Conservation (phyloP, 1,139 yeast species). For the Pichia sp. region DNA sequence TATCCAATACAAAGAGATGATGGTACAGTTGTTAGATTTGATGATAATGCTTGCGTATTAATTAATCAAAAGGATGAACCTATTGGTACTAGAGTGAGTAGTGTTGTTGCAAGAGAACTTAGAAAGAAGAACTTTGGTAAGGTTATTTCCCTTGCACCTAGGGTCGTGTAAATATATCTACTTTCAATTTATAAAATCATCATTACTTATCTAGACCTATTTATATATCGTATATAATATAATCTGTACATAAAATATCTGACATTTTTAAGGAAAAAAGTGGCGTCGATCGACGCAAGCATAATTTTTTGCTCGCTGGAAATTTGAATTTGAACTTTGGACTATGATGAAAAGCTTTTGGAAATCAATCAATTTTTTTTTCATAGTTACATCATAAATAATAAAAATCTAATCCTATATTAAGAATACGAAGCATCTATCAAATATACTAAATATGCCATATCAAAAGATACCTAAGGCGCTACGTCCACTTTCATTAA, state of each 20-base stretch:
- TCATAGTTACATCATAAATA: too few species aligned
- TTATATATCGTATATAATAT: too few species aligned
- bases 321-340: too few species aligned
- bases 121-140: slow-evolving; percentile 80
- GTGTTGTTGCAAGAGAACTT: slow-evolving; percentile 89
- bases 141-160: slow-evolving; percentile 86
- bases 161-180: slow-evolving; percentile 40
- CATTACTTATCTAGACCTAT: too few species aligned
- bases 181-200: too few species aligned
- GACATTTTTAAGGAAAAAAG: not conserved
- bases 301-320: too few species aligned
- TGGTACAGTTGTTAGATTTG: slow-evolving; percentile 82
- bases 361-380: too few species aligned
- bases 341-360: too few species aligned
- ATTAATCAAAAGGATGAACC: slow-evolving; percentile 88
- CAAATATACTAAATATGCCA: slow-evolving; percentile 17
- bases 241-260: not conserved
- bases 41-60: slow-evolving; percentile 95
- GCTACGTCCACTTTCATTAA: slow-evolving; percentile 24
- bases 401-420: too few species aligned
- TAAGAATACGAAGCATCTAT: too few species aligned
- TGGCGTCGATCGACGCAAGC: not conserved
- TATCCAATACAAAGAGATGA: slow-evolving; percentile 81
- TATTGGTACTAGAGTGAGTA: slow-evolving; percentile 86
- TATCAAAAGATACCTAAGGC: slow-evolving; percentile 18